Evolutionary conservation across 352 stramenopile genomes (phyloP), one percentile per base, ranked within the genome.

Genomic region (Phytophthora sansomeana): DNA sequence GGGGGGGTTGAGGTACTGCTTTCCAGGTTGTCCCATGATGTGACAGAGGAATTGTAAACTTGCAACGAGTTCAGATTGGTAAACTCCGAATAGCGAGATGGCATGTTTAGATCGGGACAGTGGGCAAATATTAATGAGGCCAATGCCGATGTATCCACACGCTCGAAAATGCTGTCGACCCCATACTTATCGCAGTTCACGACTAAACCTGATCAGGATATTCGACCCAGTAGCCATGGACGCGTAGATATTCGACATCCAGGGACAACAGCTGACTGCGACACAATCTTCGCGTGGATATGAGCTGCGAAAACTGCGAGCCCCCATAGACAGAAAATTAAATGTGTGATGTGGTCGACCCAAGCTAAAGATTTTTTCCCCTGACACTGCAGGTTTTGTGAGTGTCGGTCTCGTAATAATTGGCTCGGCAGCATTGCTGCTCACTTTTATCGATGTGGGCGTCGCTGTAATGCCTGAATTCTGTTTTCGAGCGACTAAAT

Each of bases 41-140:
- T 29, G n/a, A 57, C 49, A 21, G 49, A 46, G 24, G 49, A 57
- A 10, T 57, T 47, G 49, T 47, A 57, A 2, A 57, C 49, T 8
- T 57, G 49, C 17, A 57, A 16, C 32, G 46, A 35, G 19, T 46
- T 46, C 3, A 57, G 21, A 8, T 57, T 57, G n/a, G 7, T 32
- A 10, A 57, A 36, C 14, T 17, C 10, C 11, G 32, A 19, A 13
- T 47, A 39, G 17, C 6, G 6, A 38, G 11, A n/a, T 13, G 49
- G 49, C 19, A 33, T 46, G 19, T 28, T 17, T 1, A 57, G 21
- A 14, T 36, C 21, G 2, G 49, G 33, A 19, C 49, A 57, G 21
- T 57, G 49, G 17, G 49, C 49, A 24, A 57, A 19, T 44, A 33
- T 46, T 10, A 46, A n/a, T 6, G 33, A 33, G 4, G 17, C 21